Conservation (phyloP, 345 rosid species). For the Lepidium aucheri region DNA sequence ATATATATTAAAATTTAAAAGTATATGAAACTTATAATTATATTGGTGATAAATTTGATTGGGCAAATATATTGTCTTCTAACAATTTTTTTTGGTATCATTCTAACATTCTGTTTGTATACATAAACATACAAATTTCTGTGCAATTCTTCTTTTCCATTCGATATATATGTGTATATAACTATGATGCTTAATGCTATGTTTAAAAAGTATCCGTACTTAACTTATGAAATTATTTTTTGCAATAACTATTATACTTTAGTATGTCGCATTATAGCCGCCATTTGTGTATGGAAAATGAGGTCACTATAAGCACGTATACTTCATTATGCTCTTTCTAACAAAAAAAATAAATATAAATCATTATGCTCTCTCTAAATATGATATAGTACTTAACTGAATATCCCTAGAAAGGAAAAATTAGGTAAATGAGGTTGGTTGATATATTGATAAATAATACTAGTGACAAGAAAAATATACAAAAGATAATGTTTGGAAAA, state of each 20-base stretch:
- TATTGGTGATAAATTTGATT: too few relatives aligned
- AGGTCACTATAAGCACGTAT: constrained; percentile 22
- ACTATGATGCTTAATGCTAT: not conserved
- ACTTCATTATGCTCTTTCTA: constrained; percentile 1
- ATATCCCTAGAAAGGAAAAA: not conserved
- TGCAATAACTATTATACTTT: not conserved
- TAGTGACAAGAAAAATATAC: too few relatives aligned
- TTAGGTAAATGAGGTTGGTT: constrained; percentile 11
- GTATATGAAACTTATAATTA: too few relatives aligned
- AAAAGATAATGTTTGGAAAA: too few relatives aligned
- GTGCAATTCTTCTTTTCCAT: not conserved
- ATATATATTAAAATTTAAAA: too few relatives aligned
- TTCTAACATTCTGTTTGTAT: not conserved
- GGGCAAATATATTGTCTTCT: too few relatives aligned
- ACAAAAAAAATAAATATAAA: not conserved
- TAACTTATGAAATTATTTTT: not conserved
- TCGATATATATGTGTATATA: not conserved
- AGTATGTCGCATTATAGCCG: constrained; percentile 26
- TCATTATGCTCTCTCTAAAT: not conserved
- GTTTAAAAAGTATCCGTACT: constrained; percentile 20
- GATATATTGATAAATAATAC: not conserved
- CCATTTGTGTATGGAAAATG: constrained; percentile 27
- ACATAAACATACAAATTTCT: not conserved
- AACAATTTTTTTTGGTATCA: too few relatives aligned
- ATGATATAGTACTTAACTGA: not conserved